Percentiles rank a stretch among this genome's conserved stretches.
phyloP scores from a whole-genome alignment of 257 asterid genomes.

The Fraxinus americana region DNA sequence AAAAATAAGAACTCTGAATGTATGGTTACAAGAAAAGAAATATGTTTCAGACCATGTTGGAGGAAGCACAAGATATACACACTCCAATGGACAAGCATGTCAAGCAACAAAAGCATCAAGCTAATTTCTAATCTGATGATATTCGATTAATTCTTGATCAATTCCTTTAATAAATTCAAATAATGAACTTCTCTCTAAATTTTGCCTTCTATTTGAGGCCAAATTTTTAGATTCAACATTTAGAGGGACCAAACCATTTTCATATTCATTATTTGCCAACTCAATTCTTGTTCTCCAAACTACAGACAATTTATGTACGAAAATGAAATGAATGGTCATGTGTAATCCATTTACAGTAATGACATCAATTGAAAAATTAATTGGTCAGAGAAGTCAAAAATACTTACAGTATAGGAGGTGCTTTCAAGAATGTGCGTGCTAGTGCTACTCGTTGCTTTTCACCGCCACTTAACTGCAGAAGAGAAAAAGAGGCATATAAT shows the following conservation, averaged over 20 bases:
- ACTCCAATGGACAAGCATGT: neutral
- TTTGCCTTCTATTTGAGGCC: neutral
- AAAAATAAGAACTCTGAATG: neutral
- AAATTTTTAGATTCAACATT: neutral
- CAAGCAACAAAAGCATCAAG: conserved; percentile 15
- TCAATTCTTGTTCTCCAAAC: conserved; percentile 7
- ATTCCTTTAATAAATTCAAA: neutral
- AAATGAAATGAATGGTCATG: conserved; percentile 11
- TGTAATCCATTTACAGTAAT: conserved; percentile 2
- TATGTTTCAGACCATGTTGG: neutral
- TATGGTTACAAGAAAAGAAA: neutral
- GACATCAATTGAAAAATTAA: conserved; percentile 6
- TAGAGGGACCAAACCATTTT: neutral
- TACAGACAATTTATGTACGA: conserved; percentile 3
- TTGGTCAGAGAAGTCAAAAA: conserved; percentile 12
- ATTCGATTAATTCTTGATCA: neutral
- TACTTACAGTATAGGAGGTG: conserved; percentile 86
- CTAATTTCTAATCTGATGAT: conserved; percentile 12
- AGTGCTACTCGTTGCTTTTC: conserved; percentile 98
- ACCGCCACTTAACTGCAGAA: conserved; percentile 93
- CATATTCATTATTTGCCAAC: neutral
- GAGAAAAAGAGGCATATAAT: conserved; percentile 21
- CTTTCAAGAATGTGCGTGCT: conserved; percentile 96
- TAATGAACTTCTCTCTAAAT: neutral
- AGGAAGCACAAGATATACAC: neutral